Conservation (phyloP, 805 yeast species). For the Ogataea nitratoaversa region DNA sequence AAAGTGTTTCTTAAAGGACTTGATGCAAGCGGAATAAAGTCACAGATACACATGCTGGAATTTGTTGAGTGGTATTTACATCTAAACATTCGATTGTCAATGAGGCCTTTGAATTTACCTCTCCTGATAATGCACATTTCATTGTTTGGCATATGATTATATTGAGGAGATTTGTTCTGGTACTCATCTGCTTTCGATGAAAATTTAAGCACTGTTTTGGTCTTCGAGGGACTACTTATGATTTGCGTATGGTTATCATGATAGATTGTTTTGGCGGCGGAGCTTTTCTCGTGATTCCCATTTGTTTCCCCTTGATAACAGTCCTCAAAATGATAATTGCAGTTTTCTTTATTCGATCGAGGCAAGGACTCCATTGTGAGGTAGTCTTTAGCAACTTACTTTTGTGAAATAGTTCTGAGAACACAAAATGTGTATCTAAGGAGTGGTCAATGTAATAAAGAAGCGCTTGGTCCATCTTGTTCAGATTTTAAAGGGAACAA, state of each 20-base stretch:
- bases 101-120: slow-evolving; percentile 19
- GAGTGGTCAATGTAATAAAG: no score
- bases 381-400: no score
- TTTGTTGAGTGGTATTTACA: slow-evolving; percentile 17
- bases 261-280: background rate
- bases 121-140: slow-evolving; percentile 11
- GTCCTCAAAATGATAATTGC: background rate
- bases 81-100: slow-evolving; percentile 17
- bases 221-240: background rate
- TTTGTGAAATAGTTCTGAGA: no score
- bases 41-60: slow-evolving; percentile 16
- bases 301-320: background rate
- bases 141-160: background rate
- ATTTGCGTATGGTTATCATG: background rate
- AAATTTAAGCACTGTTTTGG: background rate
- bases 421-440: no score
- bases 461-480: no score
- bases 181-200: background rate
- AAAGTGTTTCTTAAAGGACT: slow-evolving; percentile 16
- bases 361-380: background rate
- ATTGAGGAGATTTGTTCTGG: background rate
- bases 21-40: slow-evolving; percentile 16
- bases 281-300: background rate
- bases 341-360: slow-evolving; percentile 1
- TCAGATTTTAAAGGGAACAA: no score